Base-by-base conservation (phyloP, 2,329 filamentous ascomycete species). In the Talaromyces sp. region DNA sequence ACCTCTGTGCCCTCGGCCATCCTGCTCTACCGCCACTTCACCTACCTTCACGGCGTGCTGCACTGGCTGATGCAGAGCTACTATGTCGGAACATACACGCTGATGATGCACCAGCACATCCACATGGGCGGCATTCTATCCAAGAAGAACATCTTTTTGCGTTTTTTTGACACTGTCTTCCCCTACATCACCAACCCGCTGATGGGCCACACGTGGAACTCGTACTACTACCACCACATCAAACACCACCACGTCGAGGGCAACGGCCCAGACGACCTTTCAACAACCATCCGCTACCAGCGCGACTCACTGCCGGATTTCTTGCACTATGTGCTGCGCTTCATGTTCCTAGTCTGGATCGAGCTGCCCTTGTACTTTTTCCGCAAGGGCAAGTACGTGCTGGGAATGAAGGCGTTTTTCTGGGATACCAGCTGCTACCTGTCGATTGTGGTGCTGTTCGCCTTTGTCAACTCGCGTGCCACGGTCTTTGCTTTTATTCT, bases 41-140 rank as follows among this genome's bases (percentile, higher is more conserved):
- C 80, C 10, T 90, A 84, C 75, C 65, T 83, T 41, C 90, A 92
- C 72, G 90, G 82, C 10, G 65, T 90, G 17, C 65, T 86, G 29
- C 90, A 93, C 69, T 78, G 81, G 57, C 68, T 83, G 10, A 85
- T 91, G 79, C 85, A 89, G 67, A 75, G 83, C 35, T 89, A 81
- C 70, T 92, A 87, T 68, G 83, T 86, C 57, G 89, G 89, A 8
- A 80, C 86, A 1, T 93, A 91, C 75, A 93, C 89, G 0, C 79
- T 93, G 41, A 85, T 93, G 83, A 89, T 90, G 82, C 90, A 93
- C 68, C 89, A 93, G 69, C 90, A 93, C 71, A 92, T 93, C 66
- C 90, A 93, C 71, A 86, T 86, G 78, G 82, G 86, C 52, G 90
- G 90, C 17, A 79, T 92, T 3, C 75, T 92, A 38, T 74, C 79